A percentile compares a stretch with the other conserved stretches of the same genome.
Evolutionary conservation across 352 stramenopile species (phyloP).

Genomic region (Phytophthora cactorum): DNA sequence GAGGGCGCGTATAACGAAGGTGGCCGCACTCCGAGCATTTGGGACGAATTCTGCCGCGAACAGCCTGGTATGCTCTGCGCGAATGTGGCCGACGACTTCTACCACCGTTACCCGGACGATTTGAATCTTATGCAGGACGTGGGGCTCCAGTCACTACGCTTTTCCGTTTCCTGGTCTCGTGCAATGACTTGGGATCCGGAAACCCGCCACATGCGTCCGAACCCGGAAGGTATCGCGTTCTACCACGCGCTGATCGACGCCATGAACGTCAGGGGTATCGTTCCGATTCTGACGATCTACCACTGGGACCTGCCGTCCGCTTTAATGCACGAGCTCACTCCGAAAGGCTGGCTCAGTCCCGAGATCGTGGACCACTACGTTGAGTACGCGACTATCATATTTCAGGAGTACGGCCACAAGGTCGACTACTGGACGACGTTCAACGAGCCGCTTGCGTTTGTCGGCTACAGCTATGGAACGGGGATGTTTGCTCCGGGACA

Average conservation of each 20-base stretch:
- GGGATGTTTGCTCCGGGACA: slow-evolving; percentile 49
- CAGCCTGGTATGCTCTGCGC: slow-evolving; percentile 73
- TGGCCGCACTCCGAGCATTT: slow-evolving; percentile 86
- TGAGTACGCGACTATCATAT: slow-evolving; percentile 87
- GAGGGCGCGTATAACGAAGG: slow-evolving; percentile 86
- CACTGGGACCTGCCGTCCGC: slow-evolving; percentile 31
- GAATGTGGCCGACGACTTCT: slow-evolving; percentile 93
- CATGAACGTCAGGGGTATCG: slow-evolving; percentile 22
- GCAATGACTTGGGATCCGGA: slow-evolving; percentile 65
- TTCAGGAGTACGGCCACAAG: slow-evolving; percentile 85
- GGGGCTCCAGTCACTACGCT: slow-evolving; percentile 86
- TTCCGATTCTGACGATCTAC: slow-evolving; percentile 36
- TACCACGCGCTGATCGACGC: slow-evolving; percentile 40
- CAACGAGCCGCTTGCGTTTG: slow-evolving; percentile 89
- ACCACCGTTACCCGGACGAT: slow-evolving; percentile 91
- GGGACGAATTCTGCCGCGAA: slow-evolving; percentile 90
- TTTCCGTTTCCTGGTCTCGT: slow-evolving; percentile 40
- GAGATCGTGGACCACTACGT: slow-evolving; percentile 40
- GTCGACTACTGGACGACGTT: slow-evolving; percentile 93
- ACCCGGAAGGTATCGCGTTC: slow-evolving; percentile 35
- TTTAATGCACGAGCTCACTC: slow-evolving; percentile 45
- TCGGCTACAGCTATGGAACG: slow-evolving; percentile 80
- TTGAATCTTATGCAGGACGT: slow-evolving; percentile 92
- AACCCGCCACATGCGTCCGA: slow-evolving; percentile 25
- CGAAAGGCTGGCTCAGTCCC: slow-evolving; percentile 31